Percentiles rank a stretch among this genome's conserved stretches.
Conservation (phyloP, 208 protist genomes). For the Trypanosoma theileri region DNA sequence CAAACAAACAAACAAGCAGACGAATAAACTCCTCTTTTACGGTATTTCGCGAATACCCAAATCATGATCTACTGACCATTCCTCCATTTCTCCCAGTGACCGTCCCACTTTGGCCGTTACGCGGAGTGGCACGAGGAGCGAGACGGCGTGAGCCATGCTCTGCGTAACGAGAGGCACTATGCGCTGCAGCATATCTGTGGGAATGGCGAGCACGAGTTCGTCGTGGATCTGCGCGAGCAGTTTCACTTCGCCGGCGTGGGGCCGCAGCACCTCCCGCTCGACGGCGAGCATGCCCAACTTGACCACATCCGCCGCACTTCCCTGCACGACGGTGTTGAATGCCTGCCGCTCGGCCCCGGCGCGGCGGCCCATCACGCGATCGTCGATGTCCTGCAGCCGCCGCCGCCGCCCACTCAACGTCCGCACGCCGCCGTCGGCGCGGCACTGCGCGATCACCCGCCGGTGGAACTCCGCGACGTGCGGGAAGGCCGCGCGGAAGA, state of each 20-base stretch:
- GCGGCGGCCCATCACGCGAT: conserved; percentile 52
- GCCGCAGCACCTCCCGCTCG: conserved; percentile 60
- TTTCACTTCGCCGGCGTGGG: conserved; percentile 35
- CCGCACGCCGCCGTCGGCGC: conserved; percentile 71
- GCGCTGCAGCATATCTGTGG: conserved; percentile 22
- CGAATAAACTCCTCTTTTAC: background rate
- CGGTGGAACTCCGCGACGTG: conserved; percentile 65
- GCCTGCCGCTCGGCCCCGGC: conserved; percentile 87
- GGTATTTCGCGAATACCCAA: conserved; percentile 41
- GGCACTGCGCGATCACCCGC: conserved; percentile 62
- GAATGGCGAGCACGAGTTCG: conserved; percentile 53
- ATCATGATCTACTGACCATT: conserved; percentile 80
- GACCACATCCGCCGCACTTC: conserved; percentile 88
- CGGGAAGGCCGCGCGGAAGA: conserved; percentile 65
- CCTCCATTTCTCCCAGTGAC: conserved; percentile 64
- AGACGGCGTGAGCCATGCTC: conserved; percentile 46
- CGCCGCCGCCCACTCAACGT: conserved; percentile 81
- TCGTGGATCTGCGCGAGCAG: conserved; percentile 71
- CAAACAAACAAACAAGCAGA: background rate
- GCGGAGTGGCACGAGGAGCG: conserved; percentile 55
- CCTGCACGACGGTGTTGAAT: conserved; percentile 91
- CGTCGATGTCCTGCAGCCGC: conserved; percentile 66
- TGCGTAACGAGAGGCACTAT: conserved; percentile 38
- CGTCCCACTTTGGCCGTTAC: conserved; percentile 69
- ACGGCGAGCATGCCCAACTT: conserved; percentile 87